Conservation (phyloP, 2,329 filamentous ascomycete species). For the Aspergillus fructus region DNA sequence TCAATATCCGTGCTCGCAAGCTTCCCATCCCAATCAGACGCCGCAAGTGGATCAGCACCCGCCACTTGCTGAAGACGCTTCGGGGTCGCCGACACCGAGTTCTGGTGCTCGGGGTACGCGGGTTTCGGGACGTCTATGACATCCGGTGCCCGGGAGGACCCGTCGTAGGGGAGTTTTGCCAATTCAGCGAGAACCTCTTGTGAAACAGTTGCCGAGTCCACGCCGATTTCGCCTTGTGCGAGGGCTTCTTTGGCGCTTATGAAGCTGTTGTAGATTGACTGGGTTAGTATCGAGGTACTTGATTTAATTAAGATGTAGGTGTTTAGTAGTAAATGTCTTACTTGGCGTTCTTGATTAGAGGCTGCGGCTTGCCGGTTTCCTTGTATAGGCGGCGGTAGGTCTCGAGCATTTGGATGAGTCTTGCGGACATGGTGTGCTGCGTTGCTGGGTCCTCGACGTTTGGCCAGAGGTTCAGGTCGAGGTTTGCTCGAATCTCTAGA, state of each 20-base stretch:
- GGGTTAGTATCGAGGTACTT: background rate
- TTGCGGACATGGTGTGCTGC: constrained; percentile 49
- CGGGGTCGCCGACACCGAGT: constrained; percentile 26
- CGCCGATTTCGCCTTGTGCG: background rate
- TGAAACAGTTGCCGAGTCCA: background rate
- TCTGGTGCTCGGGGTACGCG: constrained; percentile 41
- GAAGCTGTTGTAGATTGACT: background rate
- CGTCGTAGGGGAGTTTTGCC: background rate
- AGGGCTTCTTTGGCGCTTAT: background rate
- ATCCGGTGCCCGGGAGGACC: background rate
- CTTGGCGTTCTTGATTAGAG: constrained; percentile 20
- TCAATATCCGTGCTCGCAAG: constrained; percentile 44
- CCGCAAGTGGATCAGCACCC: constrained; percentile 42
- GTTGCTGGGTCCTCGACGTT: constrained; percentile 48
- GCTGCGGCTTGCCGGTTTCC: constrained; percentile 51
- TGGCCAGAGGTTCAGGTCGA: constrained; percentile 43
- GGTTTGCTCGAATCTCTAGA: constrained; percentile 46
- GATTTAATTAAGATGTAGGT: background rate
- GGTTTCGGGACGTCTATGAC: constrained; percentile 35
- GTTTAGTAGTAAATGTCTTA: background rate
- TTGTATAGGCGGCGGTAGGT: constrained; percentile 48
- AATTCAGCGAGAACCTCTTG: background rate
- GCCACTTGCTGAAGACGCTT: constrained; percentile 30
- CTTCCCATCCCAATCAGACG: constrained; percentile 40
- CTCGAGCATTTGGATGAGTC: constrained; percentile 51